A percentile compares a stretch with the other conserved stretches of the same genome.
These are phyloP conservation scores for Claviceps lovelessii DNA, from an alignment of 2,329 filamentous ascomycete species.

Conservation along the genomic window DNA sequence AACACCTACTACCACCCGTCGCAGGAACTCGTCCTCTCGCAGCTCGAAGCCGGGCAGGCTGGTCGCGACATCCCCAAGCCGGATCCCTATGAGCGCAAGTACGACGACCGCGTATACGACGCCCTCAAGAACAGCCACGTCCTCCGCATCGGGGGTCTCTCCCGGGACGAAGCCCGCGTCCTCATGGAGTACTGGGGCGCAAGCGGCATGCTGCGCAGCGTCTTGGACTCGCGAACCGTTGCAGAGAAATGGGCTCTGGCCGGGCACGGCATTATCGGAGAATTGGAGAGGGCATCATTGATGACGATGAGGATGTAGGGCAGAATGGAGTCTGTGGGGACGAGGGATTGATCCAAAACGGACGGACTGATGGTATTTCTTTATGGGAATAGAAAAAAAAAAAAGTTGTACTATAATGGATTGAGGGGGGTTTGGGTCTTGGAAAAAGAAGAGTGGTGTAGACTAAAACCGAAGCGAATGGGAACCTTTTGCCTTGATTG, in stretches of 20 bases:
- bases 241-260: conserved; percentile 72
- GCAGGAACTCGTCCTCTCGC: conserved; percentile 52
- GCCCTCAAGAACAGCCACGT: conserved; percentile 36
- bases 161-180: conserved; percentile 57
- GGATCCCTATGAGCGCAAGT: conserved; percentile 41
- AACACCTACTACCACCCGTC: conserved; percentile 52
- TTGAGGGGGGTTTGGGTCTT: too few species aligned
- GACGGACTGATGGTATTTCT: too few species aligned
- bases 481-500: too few species aligned
- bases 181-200: conserved; percentile 90
- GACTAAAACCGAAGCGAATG: not conserved
- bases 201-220: conserved; percentile 62
- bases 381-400: not conserved
- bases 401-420: not conserved
- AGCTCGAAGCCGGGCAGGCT: conserved; percentile 33
- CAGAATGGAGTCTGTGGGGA: too few species aligned
- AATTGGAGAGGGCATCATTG: conserved; percentile 59
- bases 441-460: not conserved
- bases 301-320: conserved; percentile 32
- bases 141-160: conserved; percentile 51
- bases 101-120: conserved; percentile 42
- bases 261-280: conserved; percentile 68
- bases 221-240: conserved; percentile 56
- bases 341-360: too few species aligned
- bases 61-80: conserved; percentile 23